Evolutionary conservation across 148 eudicot species (phyloP), one percentile per base, ranked within the genome.

Genomic region (Euryodendron excelsum): DNA sequence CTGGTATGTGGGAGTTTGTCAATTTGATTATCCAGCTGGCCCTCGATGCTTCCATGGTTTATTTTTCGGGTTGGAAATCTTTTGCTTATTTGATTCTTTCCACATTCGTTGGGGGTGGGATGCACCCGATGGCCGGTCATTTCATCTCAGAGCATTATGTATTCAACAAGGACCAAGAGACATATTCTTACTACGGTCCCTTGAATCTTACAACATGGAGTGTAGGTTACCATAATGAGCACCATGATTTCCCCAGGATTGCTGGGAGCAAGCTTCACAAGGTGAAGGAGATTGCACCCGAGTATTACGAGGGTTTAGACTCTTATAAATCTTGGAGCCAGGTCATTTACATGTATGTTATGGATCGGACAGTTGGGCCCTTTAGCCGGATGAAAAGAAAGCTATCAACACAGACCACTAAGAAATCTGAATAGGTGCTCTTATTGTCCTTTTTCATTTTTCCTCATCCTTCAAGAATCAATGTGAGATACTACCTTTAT

Each of bases 81-180:
- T 83, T 94, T 4, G 87, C 70, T 11, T 94, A 94, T 79, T 69
- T 94, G 77, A 89, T 94, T 63, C 84, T 87, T 52, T 94, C 98
- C 0, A 94, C 98, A 1, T 94, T 94, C 63, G 97, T 93, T 68
- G 98, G 98, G 37, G 98, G 97, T 2, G 98, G 98, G 60, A 76
- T 94, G 93, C 98, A 94, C 72, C 98, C 98, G 0, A 91, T 93
- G 96, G 98, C 97, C 0, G 98, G 97, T 55, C 98, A 94, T 84
- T 93, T 94, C 76, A 92, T 94, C 30, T 94, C 98, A 0, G 98
- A 94, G 72, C 98, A 94, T 82, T 94, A 94, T 33, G 93, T 92
- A 7, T 93, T 94, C 76, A 88, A 91, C 33, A 84, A 89, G 4
- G 88, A 88, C 30, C 98, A 94, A 86, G 98, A 94, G 83, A 94